phyloP scores from a whole-genome alignment of 1,139 yeast genomes.

The Tardiomyces digboiensis region DNA sequence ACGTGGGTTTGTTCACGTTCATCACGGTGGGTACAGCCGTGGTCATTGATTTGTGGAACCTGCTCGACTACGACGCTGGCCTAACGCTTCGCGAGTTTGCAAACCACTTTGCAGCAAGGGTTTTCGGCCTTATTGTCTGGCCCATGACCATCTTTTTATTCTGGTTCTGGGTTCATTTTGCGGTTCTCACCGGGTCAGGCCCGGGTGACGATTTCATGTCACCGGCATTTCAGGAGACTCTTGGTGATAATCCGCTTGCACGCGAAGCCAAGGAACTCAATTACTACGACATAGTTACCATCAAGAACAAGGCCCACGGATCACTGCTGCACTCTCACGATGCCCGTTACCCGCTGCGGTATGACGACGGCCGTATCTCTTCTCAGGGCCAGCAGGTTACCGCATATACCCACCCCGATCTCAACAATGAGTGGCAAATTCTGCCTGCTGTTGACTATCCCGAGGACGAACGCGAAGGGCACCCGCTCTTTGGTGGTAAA shows the following conservation, averaged over 20 bases:
- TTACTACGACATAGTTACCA: conserved; percentile 65
- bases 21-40: conserved; percentile 84
- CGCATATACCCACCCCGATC: conserved; percentile 48
- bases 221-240: conserved; percentile 84
- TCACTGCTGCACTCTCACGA: conserved; percentile 76
- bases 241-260: conserved; percentile 67
- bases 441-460: conserved; percentile 49
- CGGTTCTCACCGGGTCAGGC: conserved; percentile 73
- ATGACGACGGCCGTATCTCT: conserved; percentile 93
- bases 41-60: conserved; percentile 73
- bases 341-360: conserved; percentile 72
- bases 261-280: conserved; percentile 61
- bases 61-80: conserved; percentile 67
- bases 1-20: conserved; percentile 91
- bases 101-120: conserved; percentile 71
- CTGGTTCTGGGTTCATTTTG: conserved; percentile 93
- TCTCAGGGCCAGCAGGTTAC: conserved; percentile 96
- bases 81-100: conserved; percentile 47
- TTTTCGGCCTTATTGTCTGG: conserved; percentile 59
- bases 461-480: conserved; percentile 31
- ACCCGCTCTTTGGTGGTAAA: conserved; percentile 50
- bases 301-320: conserved; percentile 68
- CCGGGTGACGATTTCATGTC: conserved; percentile 96
- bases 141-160: conserved; percentile 79
- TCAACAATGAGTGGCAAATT: conserved; percentile 81